Percentiles rank a stretch among this genome's conserved stretches.
Conservation (phyloP, 805 yeast species). For the Metschnikowia cubensis region DNA sequence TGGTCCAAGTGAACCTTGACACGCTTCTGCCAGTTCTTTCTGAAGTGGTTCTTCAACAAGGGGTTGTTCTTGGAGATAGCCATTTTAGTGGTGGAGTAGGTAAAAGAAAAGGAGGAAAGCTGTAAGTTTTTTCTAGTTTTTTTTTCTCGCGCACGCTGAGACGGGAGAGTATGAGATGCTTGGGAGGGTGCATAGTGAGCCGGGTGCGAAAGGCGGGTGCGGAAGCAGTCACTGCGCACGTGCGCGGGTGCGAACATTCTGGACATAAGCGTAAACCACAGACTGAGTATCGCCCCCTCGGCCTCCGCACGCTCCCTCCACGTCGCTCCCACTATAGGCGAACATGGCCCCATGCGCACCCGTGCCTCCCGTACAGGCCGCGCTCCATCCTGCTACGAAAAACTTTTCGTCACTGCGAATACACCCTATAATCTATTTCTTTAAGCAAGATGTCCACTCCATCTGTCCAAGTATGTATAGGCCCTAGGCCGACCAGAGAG, state of each 20-base stretch:
- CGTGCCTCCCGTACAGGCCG: conserved; percentile 9
- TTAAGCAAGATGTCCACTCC: conserved; percentile 62
- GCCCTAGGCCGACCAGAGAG: neutral
- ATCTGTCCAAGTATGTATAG: conserved; percentile 80
- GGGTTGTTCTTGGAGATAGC: conserved; percentile 99
- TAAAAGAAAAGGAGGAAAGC: conserved; percentile 12
- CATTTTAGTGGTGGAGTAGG: conserved; percentile 31
- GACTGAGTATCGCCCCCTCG: neutral
- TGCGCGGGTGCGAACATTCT: neutral
- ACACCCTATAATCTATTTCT: conserved; percentile 40
- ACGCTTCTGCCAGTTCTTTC: conserved; percentile 99
- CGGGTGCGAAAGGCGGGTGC: conserved; percentile 10
- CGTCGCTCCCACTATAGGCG: too few species aligned
- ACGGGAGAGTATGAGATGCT: conserved; percentile 1
- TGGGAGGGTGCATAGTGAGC: conserved; percentile 7
- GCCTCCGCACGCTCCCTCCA: neutral
- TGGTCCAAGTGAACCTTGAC: conserved; percentile 99
- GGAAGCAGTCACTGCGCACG: neutral
- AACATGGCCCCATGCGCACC: conserved; percentile 1
- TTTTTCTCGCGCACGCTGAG: conserved; percentile 7
- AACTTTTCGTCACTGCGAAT: conserved; percentile 18
- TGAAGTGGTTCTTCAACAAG: conserved; percentile 98
- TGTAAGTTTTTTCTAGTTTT: conserved; percentile 4
- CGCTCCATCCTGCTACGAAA: conserved; percentile 8
- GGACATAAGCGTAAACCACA: conserved; percentile 4